Conservation (phyloP, 2,329 filamentous ascomycete genomes). For the Fusarium concolor region DNA sequence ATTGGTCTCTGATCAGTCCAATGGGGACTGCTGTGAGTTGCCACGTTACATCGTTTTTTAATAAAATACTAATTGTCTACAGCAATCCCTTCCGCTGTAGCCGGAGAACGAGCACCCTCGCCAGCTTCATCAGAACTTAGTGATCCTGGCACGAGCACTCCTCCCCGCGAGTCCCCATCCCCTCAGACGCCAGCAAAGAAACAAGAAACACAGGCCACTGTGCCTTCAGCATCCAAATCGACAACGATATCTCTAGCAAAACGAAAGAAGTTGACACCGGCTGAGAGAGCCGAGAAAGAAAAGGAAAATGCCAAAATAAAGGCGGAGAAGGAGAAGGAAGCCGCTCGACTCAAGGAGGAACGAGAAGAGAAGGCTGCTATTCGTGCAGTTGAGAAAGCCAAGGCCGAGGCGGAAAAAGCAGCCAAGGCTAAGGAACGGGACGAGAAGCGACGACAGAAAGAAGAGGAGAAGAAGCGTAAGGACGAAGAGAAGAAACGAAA, state of each 20-base stretch:
- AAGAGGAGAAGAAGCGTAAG: constrained; percentile 54
- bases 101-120: constrained; percentile 46
- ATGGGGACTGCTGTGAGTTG: constrained; percentile 43
- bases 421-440: constrained; percentile 53
- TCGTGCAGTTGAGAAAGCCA: constrained; percentile 48
- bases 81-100: constrained; percentile 43
- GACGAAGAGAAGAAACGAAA: constrained; percentile 56
- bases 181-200: constrained; percentile 50
- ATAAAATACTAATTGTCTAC: constrained; percentile 25
- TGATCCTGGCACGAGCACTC: constrained; percentile 57
- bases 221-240: constrained; percentile 34
- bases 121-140: constrained; percentile 53
- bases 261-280: constrained; percentile 57
- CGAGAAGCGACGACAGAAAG: constrained; percentile 54
- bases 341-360: constrained; percentile 54
- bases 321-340: constrained; percentile 53
- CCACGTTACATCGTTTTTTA: no score
- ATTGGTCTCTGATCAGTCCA: constrained; percentile 26
- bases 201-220: constrained; percentile 6
- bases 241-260: constrained; percentile 50
- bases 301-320: constrained; percentile 53
- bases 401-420: constrained; percentile 53
- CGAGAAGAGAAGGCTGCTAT: constrained; percentile 47
- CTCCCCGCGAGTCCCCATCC: constrained; percentile 52
- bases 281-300: constrained; percentile 54